Conservation (phyloP, 2,329 filamentous ascomycete species). For the Colletotrichum agaves region DNA sequence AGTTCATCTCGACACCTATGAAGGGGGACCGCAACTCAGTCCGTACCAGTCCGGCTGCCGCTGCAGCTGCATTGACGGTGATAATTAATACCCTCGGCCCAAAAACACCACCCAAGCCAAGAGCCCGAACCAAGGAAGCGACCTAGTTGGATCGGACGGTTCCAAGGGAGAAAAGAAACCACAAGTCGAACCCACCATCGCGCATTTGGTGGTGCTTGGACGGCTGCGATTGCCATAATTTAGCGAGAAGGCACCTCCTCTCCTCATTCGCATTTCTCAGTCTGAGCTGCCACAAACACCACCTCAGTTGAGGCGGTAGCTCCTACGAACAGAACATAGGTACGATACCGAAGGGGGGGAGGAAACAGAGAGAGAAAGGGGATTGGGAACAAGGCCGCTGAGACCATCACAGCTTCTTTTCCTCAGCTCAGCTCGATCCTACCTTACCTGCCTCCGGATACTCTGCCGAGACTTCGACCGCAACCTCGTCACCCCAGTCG, state of each 20-base stretch:
- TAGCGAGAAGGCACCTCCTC: slow-evolving; percentile 22
- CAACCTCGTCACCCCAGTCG: not conserved
- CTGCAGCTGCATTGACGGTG: slow-evolving; percentile 11
- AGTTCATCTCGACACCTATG: slow-evolving; percentile 1
- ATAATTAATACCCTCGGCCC: slow-evolving; percentile 15
- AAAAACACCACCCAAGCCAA: slow-evolving; percentile 7
- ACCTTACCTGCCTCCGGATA: not conserved
- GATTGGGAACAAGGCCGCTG: too few species aligned
- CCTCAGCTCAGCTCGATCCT: slow-evolving; percentile 11
- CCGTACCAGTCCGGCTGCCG: slow-evolving; percentile 17
- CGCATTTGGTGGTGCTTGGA: slow-evolving; percentile 32
- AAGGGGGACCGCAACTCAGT: slow-evolving; percentile 17
- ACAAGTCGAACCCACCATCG: slow-evolving; percentile 1
- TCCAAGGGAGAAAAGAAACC: slow-evolving; percentile 32
- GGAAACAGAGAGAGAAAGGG: not conserved
- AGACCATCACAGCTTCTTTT: not conserved
- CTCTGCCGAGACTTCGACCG: slow-evolving; percentile 15
- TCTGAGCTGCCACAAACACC: slow-evolving; percentile 15
- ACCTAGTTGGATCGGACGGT: slow-evolving; percentile 14
- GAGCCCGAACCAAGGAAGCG: slow-evolving; percentile 19
- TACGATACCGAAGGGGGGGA: not conserved
- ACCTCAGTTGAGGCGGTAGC: slow-evolving; percentile 28
- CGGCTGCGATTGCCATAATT: slow-evolving; percentile 19
- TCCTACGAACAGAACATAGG: not conserved
- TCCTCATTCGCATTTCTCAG: slow-evolving; percentile 9